A percentile compares a stretch with the other conserved stretches of the same genome.
Evolutionary conservation across 2,329 filamentous ascomycete species (phyloP).

Genomic region (Claviceps sp.): DNA sequence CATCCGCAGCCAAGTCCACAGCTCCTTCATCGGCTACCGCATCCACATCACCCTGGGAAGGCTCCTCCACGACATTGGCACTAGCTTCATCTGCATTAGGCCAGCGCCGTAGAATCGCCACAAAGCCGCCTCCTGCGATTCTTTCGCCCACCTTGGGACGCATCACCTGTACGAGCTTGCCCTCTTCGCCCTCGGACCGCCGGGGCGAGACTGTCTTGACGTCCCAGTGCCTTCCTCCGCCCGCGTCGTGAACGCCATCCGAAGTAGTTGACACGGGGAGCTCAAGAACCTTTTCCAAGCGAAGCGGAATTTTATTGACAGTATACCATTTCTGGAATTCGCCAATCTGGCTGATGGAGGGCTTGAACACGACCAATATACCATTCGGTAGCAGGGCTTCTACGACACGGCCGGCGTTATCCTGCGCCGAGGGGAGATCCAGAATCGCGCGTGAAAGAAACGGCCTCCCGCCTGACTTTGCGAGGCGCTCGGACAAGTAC

Average conservation of each 20-base stretch:
- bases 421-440: constrained; percentile 55
- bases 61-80: background rate
- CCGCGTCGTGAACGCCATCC: constrained; percentile 30
- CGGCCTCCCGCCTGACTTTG: constrained; percentile 28
- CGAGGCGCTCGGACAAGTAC: constrained; percentile 45
- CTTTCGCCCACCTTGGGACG: constrained; percentile 28
- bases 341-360: constrained; percentile 65
- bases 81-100: constrained; percentile 10
- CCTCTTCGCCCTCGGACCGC: constrained; percentile 9
- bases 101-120: constrained; percentile 24
- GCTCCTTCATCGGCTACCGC: background rate
- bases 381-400: constrained; percentile 51
- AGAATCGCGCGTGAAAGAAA: constrained; percentile 62
- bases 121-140: constrained; percentile 26
- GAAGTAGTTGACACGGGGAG: constrained; percentile 29
- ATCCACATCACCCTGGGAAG: background rate
- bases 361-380: constrained; percentile 56
- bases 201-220: constrained; percentile 33
- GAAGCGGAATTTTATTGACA: constrained; percentile 36
- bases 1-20: no score
- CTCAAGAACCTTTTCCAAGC: constrained; percentile 47
- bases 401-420: constrained; percentile 30
- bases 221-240: constrained; percentile 49
- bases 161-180: constrained; percentile 23
- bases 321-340: constrained; percentile 39